Evolutionary conservation across 2,329 filamentous ascomycete genomes (phyloP), one percentile per base, ranked within the genome.

Genomic region (Xylariales sp.): DNA sequence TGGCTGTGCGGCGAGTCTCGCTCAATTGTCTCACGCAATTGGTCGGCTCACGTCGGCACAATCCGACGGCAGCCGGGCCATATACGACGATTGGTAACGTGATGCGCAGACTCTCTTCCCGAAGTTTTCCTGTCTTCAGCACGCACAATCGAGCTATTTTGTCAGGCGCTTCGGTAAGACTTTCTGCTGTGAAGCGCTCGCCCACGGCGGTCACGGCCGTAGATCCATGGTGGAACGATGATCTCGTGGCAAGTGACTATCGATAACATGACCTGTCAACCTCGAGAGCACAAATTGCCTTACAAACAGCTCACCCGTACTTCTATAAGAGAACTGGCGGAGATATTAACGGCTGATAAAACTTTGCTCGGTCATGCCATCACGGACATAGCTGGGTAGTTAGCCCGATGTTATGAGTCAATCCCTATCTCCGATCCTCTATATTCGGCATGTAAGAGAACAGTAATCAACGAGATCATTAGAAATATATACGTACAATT

Each of bases 201-300:
- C 45, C 14, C 5, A 53, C 14, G 12, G 32, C 5, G n/a, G 53
- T 56, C 5, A 53, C 14, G 12, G 32, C 5, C 18, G 53, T 56
- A 62, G 46, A 18, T 53, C 14, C 39, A 63, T 34, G 39, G 59
- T 67, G 59, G 64, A 30, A 67, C 59, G 53, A 59, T 57, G 14
- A 10, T 52, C 46, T 52, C 18, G 43, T 32, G 54, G 48, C 54
- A 41, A 34, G 39, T 36, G 41, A 30, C 48, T 36, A n/a, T 46
- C 52, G 32, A 30, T 39, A 30, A 18, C 46, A 32, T 43, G 18
- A 7, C 16, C 12, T 12, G 49, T 57, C 16, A 34, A 46, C 48
- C 16, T 12, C 30, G 46, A 45, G 39, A 45, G 39, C 8, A 53
- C 8, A 30, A n/a, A 30, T 32, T 52, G 36, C 36, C 34, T 36